Conservation (phyloP, 768 basidiomycete genomes). For the Xanthoconium stramineum region DNA sequence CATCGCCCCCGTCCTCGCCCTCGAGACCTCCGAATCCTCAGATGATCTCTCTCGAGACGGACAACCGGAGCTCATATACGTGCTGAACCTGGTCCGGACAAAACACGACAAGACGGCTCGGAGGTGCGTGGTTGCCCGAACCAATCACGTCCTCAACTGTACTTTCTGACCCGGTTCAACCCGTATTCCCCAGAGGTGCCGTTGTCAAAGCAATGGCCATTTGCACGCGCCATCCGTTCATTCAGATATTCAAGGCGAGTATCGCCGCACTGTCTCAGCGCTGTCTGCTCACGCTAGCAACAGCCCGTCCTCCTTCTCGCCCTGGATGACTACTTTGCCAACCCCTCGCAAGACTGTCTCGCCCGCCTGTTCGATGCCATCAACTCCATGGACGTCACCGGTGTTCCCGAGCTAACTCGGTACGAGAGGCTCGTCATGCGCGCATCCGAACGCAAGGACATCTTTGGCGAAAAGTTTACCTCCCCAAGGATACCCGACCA, state of each 20-base stretch:
- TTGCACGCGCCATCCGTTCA: slow-evolving; percentile 89
- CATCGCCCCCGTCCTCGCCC: slow-evolving; percentile 76
- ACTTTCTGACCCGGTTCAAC: slow-evolving; percentile 10
- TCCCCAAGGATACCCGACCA: slow-evolving; percentile 21
- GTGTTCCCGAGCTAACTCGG: slow-evolving; percentile 72
- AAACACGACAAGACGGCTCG: slow-evolving; percentile 84
- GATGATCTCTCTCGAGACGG: slow-evolving; percentile 29
- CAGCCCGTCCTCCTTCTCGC: slow-evolving; percentile 93
- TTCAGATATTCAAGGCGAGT: slow-evolving; percentile 90
- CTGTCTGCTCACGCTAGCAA: slow-evolving; percentile 5
- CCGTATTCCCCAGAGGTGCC: slow-evolving; percentile 62
- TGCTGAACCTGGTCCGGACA: slow-evolving; percentile 86
- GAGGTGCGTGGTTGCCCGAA: slow-evolving; percentile 45
- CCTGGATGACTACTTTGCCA: slow-evolving; percentile 89
- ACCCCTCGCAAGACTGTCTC: slow-evolving; percentile 88
- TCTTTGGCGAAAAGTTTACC: slow-evolving; percentile 83
- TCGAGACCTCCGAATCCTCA: slow-evolving; percentile 48
- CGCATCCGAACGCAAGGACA: slow-evolving; percentile 84
- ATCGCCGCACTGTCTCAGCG: not conserved
- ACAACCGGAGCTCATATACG: slow-evolving; percentile 67
- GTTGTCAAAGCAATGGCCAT: slow-evolving; percentile 94
- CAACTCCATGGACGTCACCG: slow-evolving; percentile 86
- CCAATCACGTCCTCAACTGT: not conserved
- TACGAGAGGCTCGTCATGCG: slow-evolving; percentile 89
- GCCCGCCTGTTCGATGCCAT: slow-evolving; percentile 89